Evolutionary conservation across 352 stramenopile species (phyloP).

Genomic region (Globisporangium canariense): DNA sequence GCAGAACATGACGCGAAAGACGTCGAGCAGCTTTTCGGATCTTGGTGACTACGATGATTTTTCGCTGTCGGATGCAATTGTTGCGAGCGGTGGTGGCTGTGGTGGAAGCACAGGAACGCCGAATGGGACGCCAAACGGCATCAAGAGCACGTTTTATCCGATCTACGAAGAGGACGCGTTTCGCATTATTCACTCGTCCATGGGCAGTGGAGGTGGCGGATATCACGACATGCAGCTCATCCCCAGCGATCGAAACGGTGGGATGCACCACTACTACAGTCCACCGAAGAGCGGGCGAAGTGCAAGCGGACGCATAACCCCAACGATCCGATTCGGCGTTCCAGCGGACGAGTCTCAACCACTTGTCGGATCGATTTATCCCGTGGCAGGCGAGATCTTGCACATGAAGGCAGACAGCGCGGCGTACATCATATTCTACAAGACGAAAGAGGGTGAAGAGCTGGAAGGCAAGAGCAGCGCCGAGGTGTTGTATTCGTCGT

Average conservation of each 20-base stretch:
- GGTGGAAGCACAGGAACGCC: conserved; percentile 27
- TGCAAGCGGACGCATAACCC: conserved; percentile 46
- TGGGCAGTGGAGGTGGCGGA: conserved; percentile 34
- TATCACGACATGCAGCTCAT: conserved; percentile 24
- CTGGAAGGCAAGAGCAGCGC: conserved; percentile 25
- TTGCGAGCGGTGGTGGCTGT: conserved; percentile 24
- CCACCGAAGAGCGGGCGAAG: conserved; percentile 33
- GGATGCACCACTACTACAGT: conserved; percentile 22
- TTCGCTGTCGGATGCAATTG: conserved; percentile 59
- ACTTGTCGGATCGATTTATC: conserved; percentile 64
- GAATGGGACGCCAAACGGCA: conserved; percentile 26
- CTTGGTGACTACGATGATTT: conserved; percentile 85
- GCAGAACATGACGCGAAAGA: conserved; percentile 65
- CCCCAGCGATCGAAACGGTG: conserved; percentile 13
- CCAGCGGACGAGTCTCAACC: conserved; percentile 61
- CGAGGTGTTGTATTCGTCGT: conserved; percentile 42
- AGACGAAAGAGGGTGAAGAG: conserved; percentile 43
- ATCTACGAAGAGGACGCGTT: conserved; percentile 79
- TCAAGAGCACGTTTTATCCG: conserved; percentile 60
- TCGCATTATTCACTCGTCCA: conserved; percentile 50
- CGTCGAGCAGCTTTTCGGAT: conserved; percentile 86
- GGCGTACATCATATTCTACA: conserved; percentile 90
- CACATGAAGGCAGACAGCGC: conserved; percentile 69
- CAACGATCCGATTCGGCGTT: conserved; percentile 50
- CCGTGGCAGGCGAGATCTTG: conserved; percentile 67